phyloP scores from a whole-genome alignment of 495 filamentous ascomycete species.

The Zalerion maritima region DNA sequence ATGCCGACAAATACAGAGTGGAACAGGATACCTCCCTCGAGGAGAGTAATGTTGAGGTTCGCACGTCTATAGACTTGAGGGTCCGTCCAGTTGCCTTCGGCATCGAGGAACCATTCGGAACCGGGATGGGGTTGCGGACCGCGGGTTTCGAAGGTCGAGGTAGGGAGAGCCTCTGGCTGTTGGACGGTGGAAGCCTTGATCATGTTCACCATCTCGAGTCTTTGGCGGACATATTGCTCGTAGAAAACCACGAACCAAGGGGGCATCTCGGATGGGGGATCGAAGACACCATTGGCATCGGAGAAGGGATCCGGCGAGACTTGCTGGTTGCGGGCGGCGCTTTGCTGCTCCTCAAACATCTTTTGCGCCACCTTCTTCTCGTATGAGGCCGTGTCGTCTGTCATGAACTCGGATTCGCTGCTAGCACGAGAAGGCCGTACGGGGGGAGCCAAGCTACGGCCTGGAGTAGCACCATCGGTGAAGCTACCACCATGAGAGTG shows the following conservation, averaged over 20 bases:
- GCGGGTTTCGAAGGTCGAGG: neutral
- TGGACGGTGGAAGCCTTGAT: slow-evolving; percentile 15
- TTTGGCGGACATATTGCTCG: slow-evolving; percentile 37
- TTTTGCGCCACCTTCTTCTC: slow-evolving; percentile 28
- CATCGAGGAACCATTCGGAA: slow-evolving; percentile 20
- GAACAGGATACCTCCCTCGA: slow-evolving; percentile 43
- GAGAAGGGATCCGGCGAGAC: slow-evolving; percentile 10
- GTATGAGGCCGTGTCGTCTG: slow-evolving; percentile 16
- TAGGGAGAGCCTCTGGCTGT: neutral
- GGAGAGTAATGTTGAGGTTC: slow-evolving; percentile 37
- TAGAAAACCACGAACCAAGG: slow-evolving; percentile 41
- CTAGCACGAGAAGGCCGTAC: slow-evolving; percentile 8
- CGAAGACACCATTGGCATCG: slow-evolving; percentile 15
- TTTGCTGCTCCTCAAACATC: slow-evolving; percentile 18
- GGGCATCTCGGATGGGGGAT: slow-evolving; percentile 31
- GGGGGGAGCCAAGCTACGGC: neutral
- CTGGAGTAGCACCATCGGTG: neutral
- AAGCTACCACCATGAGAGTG: slow-evolving; percentile 33
- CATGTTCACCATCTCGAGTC: slow-evolving; percentile 33
- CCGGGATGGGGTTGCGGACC: slow-evolving; percentile 10
- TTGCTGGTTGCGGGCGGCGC: slow-evolving; percentile 1
- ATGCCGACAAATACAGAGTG: slow-evolving; percentile 54
- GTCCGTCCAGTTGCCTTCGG: slow-evolving; percentile 27
- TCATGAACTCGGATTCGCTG: slow-evolving; percentile 19
- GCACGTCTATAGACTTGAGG: slow-evolving; percentile 31